Evolutionary conservation across 495 filamentous ascomycete species (phyloP).

Genomic region (Penicillium arizonense): DNA sequence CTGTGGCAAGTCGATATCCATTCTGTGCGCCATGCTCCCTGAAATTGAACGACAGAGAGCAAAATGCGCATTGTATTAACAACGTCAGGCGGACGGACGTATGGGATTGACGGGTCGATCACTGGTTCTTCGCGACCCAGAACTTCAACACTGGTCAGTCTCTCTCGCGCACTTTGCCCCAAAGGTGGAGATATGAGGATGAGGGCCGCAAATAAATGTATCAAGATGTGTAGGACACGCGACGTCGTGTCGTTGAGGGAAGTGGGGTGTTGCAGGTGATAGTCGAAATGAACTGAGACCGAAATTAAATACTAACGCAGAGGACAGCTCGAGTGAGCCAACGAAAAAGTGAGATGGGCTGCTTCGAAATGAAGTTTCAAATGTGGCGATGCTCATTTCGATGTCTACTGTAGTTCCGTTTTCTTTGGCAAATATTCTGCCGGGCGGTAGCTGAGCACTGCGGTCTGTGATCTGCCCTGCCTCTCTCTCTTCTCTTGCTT

Average conservation of each 20-base stretch:
- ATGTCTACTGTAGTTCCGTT: not conserved
- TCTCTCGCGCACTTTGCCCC: too few species aligned
- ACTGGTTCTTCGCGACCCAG: too few species aligned
- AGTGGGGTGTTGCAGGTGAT: not conserved
- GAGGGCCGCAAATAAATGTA: not conserved
- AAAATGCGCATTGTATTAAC: slow-evolving; percentile 2
- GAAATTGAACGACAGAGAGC: not conserved
- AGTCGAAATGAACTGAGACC: too few species aligned
- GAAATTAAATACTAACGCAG: too few species aligned
- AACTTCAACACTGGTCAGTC: too few species aligned
- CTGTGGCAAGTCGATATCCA: not conserved
- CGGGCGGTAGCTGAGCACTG: not conserved
- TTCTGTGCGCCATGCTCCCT: not conserved
- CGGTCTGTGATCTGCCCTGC: slow-evolving; percentile 13
- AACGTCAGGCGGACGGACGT: not conserved
- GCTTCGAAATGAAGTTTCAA: too few species aligned
- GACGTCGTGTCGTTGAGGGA: not conserved
- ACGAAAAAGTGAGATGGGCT: too few species aligned
- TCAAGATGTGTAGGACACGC: too few species aligned
- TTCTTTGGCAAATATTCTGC: slow-evolving; percentile 3
- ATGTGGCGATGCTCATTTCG: not conserved
- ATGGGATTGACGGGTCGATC: not conserved
- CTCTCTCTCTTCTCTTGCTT: slow-evolving; percentile 9
- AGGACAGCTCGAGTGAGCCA: too few species aligned
- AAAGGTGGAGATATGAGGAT: not conserved